phyloP scores from a whole-genome alignment of 2,329 filamentous ascomycete species.

The Sclerotinia sclerotiorum region DNA sequence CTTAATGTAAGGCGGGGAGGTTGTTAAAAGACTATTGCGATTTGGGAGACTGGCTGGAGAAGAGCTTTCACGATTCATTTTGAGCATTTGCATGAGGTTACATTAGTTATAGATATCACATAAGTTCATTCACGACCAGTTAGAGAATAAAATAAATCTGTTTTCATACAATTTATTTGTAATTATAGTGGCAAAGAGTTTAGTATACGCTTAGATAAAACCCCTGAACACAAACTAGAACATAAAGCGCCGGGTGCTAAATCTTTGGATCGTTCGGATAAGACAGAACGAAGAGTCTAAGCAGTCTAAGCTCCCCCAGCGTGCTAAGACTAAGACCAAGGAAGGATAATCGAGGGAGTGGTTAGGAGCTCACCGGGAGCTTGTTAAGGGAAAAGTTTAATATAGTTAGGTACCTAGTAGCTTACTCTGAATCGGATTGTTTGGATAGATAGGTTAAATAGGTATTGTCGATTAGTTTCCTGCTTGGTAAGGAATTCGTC shows the following conservation, averaged over 20 bases:
- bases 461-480: too few species aligned
- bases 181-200: neutral
- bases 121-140: neutral
- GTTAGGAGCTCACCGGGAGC: neutral
- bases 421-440: too few species aligned
- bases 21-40: neutral
- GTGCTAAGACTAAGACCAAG: too few species aligned
- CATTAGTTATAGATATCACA: constrained; percentile 17
- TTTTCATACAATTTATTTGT: neutral
- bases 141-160: constrained; percentile 9
- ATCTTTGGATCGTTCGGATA: too few species aligned
- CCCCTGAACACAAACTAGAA: neutral
- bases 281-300: neutral
- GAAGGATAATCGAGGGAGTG: too few species aligned
- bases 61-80: constrained; percentile 10
- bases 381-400: neutral
- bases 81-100: constrained; percentile 17
- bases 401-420: neutral
- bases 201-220: neutral
- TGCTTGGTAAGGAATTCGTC: too few species aligned
- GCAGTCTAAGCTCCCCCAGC: too few species aligned
- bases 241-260: neutral
- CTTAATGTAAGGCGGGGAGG: neutral
- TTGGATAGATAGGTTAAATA: too few species aligned
- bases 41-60: neutral